Evolutionary conservation across 2,329 filamentous ascomycete genomes (phyloP), one percentile per base, ranked within the genome.

Genomic region (Fusarium tricinctum): DNA sequence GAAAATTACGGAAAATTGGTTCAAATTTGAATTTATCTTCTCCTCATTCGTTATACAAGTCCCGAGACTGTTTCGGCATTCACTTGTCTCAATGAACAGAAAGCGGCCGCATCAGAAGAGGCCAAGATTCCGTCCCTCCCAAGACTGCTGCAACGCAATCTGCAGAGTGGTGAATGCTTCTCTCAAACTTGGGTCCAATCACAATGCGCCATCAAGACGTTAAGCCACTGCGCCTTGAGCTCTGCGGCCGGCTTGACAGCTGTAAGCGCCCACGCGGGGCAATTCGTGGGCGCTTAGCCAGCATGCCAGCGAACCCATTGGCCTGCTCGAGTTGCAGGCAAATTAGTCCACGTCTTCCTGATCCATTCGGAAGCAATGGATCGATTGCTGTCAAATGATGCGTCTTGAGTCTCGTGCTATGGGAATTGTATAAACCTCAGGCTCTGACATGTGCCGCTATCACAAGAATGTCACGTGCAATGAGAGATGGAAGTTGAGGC

Each of bases 221-320:
- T 19, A 23, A 55, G 32, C 40, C 50, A 49, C 32, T 58, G 43
- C 22, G 23, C 53, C 43, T 20, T 39, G 47, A 52, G 43, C 46
- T 49, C 33, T 47, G 44, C 56, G 58, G 58, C 42, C 55, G 43
- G 32, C 42, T 47, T 48, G 57, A 53, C 22, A 64, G 42, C 44
- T 55, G 54, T 65, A 70, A 58, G 67, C 67, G 67, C 67, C 51
- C 50, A 56, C 67, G 58, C 53, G 66, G 66, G 66, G 57, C 44
- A 38, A 54, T 35, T 28, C 42, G 38, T 48, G 49, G 52, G 67
- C 67, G 67, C 67, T 54, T 68, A 68, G 33, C 40, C 32, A 40
- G 28, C 48, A 42, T 52, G 32, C 43, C 33, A 26, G 13, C 22
- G 9, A 63, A 47, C 54, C 51, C 28, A 70, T 70, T 70, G 67